These are phyloP conservation scores for Cyberlindnera suaveolens DNA, from an alignment of 805 yeast species.

Conservation along the genomic window DNA sequence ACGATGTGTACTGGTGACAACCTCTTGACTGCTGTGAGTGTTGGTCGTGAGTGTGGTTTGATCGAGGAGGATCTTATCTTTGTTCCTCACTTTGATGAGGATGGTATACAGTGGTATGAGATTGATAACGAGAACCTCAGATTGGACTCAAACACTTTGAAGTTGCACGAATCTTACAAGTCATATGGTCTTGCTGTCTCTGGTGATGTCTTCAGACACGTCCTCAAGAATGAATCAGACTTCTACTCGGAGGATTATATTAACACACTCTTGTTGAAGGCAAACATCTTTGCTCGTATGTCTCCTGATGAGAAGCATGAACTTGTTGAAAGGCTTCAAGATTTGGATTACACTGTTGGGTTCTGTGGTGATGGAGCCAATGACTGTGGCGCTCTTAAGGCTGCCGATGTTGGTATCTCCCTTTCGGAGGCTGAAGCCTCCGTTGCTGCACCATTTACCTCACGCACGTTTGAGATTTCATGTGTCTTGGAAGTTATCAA, in stretches of 20 bases:
- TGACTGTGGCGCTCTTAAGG: slow-evolving; percentile 97
- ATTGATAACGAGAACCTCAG: slow-evolving; percentile 49
- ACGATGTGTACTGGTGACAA: slow-evolving; percentile 99
- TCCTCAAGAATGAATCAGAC: slow-evolving; percentile 41
- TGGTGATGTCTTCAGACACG: slow-evolving; percentile 83
- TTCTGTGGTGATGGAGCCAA: slow-evolving; percentile 99
- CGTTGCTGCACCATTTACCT: slow-evolving; percentile 97
- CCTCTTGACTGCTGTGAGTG: slow-evolving; percentile 89
- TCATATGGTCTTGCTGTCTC: slow-evolving; percentile 76
- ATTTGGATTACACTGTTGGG: slow-evolving; percentile 85
- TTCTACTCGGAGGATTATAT: slow-evolving; percentile 32
- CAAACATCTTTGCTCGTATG: slow-evolving; percentile 90
- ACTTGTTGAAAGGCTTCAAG: slow-evolving; percentile 79
- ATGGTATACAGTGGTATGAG: slow-evolving; percentile 51
- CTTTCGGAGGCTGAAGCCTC: slow-evolving; percentile 97
- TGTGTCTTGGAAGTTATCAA: slow-evolving; percentile 88
- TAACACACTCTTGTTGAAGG: slow-evolving; percentile 58
- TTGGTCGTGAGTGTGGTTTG: slow-evolving; percentile 77
- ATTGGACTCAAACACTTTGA: slow-evolving; percentile 60
- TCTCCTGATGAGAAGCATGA: slow-evolving; percentile 99
- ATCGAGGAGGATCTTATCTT: slow-evolving; percentile 44
- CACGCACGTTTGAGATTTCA: slow-evolving; percentile 81
- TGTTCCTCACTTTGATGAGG: slow-evolving; percentile 53
- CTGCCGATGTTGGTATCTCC: slow-evolving; percentile 96
- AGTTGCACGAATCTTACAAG: slow-evolving; percentile 33